Percentiles rank a stretch among this genome's conserved stretches.
phyloP scores from a whole-genome alignment of 208 protist species.

The Porcisia deanei region DNA sequence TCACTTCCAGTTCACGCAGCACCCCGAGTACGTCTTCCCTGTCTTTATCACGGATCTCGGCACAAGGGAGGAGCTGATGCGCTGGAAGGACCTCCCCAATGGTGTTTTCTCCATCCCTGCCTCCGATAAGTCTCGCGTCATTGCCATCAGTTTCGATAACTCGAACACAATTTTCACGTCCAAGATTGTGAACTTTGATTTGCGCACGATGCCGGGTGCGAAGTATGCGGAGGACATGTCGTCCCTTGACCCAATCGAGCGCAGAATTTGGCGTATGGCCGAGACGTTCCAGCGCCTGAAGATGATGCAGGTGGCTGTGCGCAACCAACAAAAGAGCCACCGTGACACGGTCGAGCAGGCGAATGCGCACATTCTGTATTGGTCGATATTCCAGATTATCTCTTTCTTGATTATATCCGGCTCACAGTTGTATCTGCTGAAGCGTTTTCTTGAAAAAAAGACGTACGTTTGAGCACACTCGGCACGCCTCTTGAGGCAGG shows the following conservation, averaged over 20 bases:
- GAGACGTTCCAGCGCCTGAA: conserved; percentile 41
- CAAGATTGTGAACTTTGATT: conserved; percentile 46
- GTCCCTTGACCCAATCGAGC: conserved; percentile 77
- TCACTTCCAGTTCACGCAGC: conserved; percentile 57
- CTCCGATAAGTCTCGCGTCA: conserved; percentile 3
- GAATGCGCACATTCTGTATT: conserved; percentile 63
- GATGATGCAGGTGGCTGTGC: conserved; percentile 52
- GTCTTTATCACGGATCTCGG: conserved; percentile 29
- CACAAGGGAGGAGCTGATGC: conserved; percentile 18
- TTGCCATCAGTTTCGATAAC: conserved; percentile 65
- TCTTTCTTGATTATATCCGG: conserved; percentile 58
- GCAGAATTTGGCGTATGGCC: conserved; percentile 37
- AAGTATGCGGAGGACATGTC: conserved; percentile 22
- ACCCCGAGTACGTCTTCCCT: conserved; percentile 28
- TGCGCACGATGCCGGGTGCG: conserved; percentile 40
- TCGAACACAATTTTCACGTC: conserved; percentile 33
- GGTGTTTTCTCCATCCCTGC: conserved; percentile 43
- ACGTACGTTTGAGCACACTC: conserved; percentile 45
- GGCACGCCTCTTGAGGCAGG: too few relatives aligned
- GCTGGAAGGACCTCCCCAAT: conserved; percentile 26
- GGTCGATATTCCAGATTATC: conserved; percentile 72
- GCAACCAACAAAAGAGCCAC: conserved; percentile 63
- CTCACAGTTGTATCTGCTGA: conserved; percentile 78
- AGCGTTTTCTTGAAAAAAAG: conserved; percentile 80
- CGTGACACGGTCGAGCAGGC: conserved; percentile 63